phyloP scores from a whole-genome alignment of 257 asterid genomes.

The Datura wrightii region DNA sequence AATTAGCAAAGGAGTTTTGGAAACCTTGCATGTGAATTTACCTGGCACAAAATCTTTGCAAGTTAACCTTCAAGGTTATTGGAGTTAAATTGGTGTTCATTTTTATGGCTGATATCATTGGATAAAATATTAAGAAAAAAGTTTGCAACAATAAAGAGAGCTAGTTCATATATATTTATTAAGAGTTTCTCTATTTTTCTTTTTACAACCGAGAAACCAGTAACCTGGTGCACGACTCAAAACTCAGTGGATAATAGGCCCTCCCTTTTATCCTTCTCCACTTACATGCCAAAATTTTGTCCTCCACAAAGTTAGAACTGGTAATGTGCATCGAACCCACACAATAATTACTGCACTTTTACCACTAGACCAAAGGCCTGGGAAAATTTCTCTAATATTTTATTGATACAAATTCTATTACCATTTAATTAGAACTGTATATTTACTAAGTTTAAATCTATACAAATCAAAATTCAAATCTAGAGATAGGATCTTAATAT shows the following conservation, averaged over 20 bases:
- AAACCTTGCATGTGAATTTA: too few relatives aligned
- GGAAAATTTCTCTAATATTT: neutral
- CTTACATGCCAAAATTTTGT: neutral
- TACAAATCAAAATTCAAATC: neutral
- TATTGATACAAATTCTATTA: neutral
- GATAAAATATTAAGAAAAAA: too few relatives aligned
- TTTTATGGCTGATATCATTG: too few relatives aligned
- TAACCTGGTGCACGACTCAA: neutral
- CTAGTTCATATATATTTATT: neutral
- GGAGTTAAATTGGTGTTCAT: too few relatives aligned
- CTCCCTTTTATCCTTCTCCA: neutral
- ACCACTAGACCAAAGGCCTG: neutral
- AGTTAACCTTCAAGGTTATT: too few relatives aligned
- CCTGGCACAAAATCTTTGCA: too few relatives aligned
- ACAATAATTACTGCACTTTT: neutral
- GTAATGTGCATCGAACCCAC: neutral
- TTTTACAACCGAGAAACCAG: neutral
- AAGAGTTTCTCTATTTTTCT: neutral
- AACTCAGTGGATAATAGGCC: neutral
- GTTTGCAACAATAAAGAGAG: neutral
- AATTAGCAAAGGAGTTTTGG: too few relatives aligned
- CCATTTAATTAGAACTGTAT: neutral
- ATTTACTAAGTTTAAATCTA: neutral
- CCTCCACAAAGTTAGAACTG: neutral
- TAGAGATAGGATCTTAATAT: neutral